Conservation (phyloP, 306 rosid species). For the Leucaena leucocephala region DNA sequence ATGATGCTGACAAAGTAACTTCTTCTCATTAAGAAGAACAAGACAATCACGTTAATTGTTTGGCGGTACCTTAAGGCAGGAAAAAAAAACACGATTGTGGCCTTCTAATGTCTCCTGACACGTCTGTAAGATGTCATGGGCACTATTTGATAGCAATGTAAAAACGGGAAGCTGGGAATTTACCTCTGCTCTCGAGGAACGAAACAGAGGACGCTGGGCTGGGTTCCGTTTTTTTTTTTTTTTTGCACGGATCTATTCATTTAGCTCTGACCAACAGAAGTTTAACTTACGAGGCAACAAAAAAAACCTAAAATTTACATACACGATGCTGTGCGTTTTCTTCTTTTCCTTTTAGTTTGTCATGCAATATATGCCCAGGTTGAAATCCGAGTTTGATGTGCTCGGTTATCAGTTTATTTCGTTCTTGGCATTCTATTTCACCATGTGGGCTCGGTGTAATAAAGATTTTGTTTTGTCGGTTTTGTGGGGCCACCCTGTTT, state of each 20-base stretch:
- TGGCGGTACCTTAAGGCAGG: not conserved
- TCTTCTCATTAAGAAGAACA: too few species aligned
- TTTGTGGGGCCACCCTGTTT: not conserved
- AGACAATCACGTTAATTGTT: not conserved
- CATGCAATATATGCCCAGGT: not conserved
- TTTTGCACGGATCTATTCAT: not conserved
- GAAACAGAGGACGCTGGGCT: not conserved
- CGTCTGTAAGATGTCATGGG: not conserved
- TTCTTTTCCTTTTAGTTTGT: not conserved
- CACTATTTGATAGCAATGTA: not conserved
- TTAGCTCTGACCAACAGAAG: not conserved
- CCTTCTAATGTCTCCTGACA: not conserved
- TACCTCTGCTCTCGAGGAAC: not conserved
- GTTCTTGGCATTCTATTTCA: not conserved
- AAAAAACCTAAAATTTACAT: not conserved
- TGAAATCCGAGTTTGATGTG: not conserved
- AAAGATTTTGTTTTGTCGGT: not conserved
- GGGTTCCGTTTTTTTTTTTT: not conserved
- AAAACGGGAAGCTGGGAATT: too few species aligned
- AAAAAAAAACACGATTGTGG: not conserved
- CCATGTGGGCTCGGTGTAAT: not conserved
- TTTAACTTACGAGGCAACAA: not conserved
- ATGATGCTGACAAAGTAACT: too few species aligned
- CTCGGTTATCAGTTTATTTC: not conserved
- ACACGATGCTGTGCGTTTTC: not conserved